Conservation (phyloP, 306 rosid species). For the Pueraria montana region DNA sequence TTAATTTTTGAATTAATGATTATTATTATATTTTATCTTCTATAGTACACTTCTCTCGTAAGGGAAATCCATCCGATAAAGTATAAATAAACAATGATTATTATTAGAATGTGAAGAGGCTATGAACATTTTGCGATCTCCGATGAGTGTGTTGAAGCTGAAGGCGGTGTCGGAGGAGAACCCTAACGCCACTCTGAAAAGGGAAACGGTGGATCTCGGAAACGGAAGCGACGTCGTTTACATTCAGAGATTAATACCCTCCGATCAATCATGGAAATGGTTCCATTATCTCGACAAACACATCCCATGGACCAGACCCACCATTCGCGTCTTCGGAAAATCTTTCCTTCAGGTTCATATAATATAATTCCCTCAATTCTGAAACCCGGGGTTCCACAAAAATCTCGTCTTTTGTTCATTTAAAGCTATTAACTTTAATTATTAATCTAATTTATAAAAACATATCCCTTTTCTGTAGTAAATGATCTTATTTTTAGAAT, state of each 20-base stretch:
- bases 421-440: neutral
- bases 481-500: neutral
- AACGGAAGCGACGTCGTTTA: conserved; percentile 81
- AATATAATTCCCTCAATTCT: neutral
- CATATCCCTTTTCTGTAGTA: neutral
- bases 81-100: neutral
- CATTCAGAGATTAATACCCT: conserved; percentile 63
- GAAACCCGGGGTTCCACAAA: neutral
- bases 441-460: neutral
- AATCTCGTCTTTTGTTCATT: conserved; percentile 26
- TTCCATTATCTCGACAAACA: conserved; percentile 72
- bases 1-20: too few species aligned
- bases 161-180: conserved; percentile 49
- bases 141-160: conserved; percentile 67
- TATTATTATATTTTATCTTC: too few species aligned
- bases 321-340: conserved; percentile 83
- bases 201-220: conserved; percentile 68
- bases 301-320: conserved; percentile 92
- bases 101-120: neutral
- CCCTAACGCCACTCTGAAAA: conserved; percentile 52
- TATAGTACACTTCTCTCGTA: too few species aligned
- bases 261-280: conserved; percentile 77
- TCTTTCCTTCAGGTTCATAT: conserved; percentile 71
- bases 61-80: too few species aligned
- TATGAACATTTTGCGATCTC: neutral